phyloP scores from a whole-genome alignment of 768 basidiomycete genomes.

The Collybia mongolica region DNA sequence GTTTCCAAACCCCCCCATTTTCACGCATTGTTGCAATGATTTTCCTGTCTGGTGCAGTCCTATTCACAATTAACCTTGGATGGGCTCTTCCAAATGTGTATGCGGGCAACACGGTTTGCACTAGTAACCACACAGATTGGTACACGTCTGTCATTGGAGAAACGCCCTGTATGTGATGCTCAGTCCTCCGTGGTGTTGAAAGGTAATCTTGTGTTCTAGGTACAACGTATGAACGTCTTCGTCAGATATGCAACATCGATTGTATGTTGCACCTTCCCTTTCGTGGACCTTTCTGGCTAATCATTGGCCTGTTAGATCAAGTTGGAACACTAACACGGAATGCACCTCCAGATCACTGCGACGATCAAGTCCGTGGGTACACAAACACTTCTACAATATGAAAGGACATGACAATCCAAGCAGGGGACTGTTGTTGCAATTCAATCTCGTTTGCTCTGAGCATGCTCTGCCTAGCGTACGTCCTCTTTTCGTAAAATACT shows the following conservation, averaged over 20 bases:
- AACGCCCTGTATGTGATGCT: conserved; percentile 1
- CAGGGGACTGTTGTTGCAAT: conserved; percentile 1
- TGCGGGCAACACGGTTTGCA: conserved; percentile 2
- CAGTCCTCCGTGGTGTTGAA: not conserved
- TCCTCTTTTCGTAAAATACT: not conserved
- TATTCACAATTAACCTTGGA: too few relatives aligned
- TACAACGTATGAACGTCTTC: not conserved
- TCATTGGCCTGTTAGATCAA: not conserved
- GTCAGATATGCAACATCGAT: not conserved
- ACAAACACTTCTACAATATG: not conserved
- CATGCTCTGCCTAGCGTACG: conserved; percentile 1
- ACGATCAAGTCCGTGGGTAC: conserved; percentile 2
- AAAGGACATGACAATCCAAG: not conserved
- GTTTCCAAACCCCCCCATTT: too few relatives aligned
- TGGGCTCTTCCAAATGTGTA: too few relatives aligned
- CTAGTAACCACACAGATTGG: not conserved
- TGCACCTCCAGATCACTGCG: not conserved
- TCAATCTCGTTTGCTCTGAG: conserved; percentile 1
- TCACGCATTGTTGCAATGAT: too few relatives aligned
- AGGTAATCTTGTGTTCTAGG: not conserved
- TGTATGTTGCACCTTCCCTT: not conserved
- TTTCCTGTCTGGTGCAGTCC: too few relatives aligned
- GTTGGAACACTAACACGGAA: not conserved
- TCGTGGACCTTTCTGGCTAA: too few relatives aligned
- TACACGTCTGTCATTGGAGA: not conserved